phyloP scores from a whole-genome alignment of 176 grass and related monocot species.

The Pharus latifolius region DNA sequence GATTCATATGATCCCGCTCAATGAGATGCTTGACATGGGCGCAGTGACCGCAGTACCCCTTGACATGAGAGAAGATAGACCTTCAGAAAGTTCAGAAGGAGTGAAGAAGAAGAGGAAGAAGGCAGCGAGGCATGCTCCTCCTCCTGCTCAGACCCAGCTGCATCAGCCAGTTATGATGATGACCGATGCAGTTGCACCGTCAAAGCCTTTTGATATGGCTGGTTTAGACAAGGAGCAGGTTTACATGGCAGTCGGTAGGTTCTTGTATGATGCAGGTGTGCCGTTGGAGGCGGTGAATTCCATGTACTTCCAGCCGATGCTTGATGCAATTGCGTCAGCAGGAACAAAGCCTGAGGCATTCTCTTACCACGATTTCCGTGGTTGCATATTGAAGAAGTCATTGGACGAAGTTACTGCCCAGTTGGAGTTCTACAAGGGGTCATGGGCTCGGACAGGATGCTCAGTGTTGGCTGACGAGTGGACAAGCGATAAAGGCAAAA shows the following conservation, averaged over 20 bases:
- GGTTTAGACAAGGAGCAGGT: slow-evolving; percentile 47
- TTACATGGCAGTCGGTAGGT: slow-evolving; percentile 55
- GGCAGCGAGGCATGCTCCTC: slow-evolving; percentile 4
- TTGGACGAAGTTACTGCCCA: slow-evolving; percentile 49
- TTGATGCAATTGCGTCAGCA: slow-evolving; percentile 46
- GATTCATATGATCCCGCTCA: slow-evolving; percentile 43
- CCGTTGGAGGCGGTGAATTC: slow-evolving; percentile 75
- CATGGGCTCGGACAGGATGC: slow-evolving; percentile 71
- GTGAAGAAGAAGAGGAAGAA: slow-evolving; percentile 34
- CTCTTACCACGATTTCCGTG: slow-evolving; percentile 65
- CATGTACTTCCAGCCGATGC: slow-evolving; percentile 63
- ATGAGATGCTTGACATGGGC: slow-evolving; percentile 35
- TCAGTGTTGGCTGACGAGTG: slow-evolving; percentile 74
- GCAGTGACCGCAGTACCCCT: background rate
- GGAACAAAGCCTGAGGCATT: slow-evolving; percentile 35
- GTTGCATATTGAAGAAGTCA: slow-evolving; percentile 58
- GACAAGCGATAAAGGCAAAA: slow-evolving; percentile 46
- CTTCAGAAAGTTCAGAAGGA: slow-evolving; percentile 12
- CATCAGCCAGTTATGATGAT: slow-evolving; percentile 15
- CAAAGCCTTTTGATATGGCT: background rate
- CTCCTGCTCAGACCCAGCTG: background rate
- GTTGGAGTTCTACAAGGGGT: slow-evolving; percentile 37
- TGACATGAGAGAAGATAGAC: slow-evolving; percentile 9
- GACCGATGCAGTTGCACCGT: background rate
- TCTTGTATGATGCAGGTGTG: slow-evolving; percentile 62